Evolutionary conservation across 257 asterid species (phyloP), one percentile per base, ranked within the genome.

Genomic region (Solanum pimpinellifolium): DNA sequence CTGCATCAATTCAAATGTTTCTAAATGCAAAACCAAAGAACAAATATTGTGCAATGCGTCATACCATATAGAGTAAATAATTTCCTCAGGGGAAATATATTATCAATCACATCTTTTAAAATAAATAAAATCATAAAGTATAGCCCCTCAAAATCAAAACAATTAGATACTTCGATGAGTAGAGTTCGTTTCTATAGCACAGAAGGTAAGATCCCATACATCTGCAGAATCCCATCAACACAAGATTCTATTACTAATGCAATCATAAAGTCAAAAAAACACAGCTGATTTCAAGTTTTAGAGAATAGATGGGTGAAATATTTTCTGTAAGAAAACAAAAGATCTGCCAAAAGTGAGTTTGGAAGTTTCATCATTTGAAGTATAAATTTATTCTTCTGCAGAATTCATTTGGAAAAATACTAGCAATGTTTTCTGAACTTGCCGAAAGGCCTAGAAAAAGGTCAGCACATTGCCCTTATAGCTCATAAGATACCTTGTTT

Each of bases 1-100:
- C 99, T 97, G 99, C 95, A 95, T 49, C 86, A 88, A 89, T 88
- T 73, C 90, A 69, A 90, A 92, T 29, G 84, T 66, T 85, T 46
- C 89, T 82, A 91, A 86, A 89, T 47, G 81, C 88, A 83, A 83
- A 89, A 18, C 42, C 86, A 49, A 83, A 7, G 76, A 49, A 49
- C 23, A 81, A 49, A 49, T 25, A 49, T 49, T 11, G 69, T 81
- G 85, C 46, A 21, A 31, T 81, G 70, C 47, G 14, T 21, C 70
- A 81, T 81, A 81, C 85, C 68, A 21, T 11, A 52, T 56, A 81
- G 15, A 81, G 46, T 81, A 81, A 11, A 52, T 49, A 20, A 81
- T 29, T 80, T 80, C 85, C 16, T 4, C 16, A 4, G 65, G 31
- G 65, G 41, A 46, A 46, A 44, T 78, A 78, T 44, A 47, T 27